These are phyloP conservation scores for Limonium bicolor DNA, from an alignment of 148 eudicot species.

Conservation along the genomic window DNA sequence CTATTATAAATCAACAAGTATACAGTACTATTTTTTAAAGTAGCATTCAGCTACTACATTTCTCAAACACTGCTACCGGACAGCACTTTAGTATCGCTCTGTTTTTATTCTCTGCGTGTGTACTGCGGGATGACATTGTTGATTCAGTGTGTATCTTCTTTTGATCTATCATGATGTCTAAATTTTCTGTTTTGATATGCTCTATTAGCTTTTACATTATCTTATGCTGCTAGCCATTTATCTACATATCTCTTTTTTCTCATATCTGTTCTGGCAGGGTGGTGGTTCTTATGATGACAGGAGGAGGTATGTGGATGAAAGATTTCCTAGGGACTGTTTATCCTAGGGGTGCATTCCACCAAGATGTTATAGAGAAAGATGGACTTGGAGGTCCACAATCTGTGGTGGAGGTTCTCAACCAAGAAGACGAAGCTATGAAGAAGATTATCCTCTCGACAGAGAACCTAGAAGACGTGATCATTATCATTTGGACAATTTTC, in stretches of 20 bases:
- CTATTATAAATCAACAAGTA: too few species aligned
- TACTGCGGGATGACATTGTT: too few species aligned
- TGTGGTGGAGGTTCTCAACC: slow-evolving; percentile 64
- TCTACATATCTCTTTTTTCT: too few species aligned
- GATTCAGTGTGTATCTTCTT: too few species aligned
- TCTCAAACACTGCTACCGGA: too few species aligned
- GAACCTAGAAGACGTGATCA: slow-evolving; percentile 70
- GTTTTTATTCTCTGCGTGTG: slow-evolving; percentile 7
- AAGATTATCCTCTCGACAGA: slow-evolving; percentile 63
- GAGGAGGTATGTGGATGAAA: slow-evolving; percentile 81
- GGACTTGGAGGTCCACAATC: slow-evolving; percentile 50
- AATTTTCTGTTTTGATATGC: too few species aligned
- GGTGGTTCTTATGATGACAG: slow-evolving; percentile 69
- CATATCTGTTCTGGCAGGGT: slow-evolving; percentile 54
- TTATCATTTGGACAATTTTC: slow-evolving; percentile 39
- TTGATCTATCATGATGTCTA: too few species aligned
- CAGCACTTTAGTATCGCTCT: too few species aligned
- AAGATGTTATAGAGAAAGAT: slow-evolving; percentile 62
- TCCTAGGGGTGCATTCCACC: slow-evolving; percentile 52
- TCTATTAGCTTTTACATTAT: too few species aligned
- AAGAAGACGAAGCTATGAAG: slow-evolving; percentile 81
- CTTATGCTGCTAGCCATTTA: too few species aligned
- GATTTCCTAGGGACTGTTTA: slow-evolving; percentile 61
- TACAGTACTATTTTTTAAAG: too few species aligned
- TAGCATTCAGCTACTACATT: too few species aligned